phyloP scores from a whole-genome alignment of 106 monocot species.

The Iris macrosiphon region DNA sequence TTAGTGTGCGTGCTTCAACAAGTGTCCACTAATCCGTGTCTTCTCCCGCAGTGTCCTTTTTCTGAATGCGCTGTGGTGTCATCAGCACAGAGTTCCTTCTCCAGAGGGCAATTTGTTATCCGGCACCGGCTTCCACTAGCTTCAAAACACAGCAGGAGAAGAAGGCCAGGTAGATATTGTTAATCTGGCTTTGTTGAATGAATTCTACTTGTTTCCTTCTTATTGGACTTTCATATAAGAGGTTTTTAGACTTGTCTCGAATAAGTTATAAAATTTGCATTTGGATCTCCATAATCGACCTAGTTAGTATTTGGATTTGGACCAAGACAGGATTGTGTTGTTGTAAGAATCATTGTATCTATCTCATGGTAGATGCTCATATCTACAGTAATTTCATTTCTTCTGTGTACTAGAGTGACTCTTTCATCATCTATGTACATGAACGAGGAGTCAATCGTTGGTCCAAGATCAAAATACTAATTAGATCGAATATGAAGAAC shows the following conservation, averaged over 20 bases:
- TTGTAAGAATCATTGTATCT: no score
- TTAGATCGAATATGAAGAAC: no score
- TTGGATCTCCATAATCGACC: background rate
- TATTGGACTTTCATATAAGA: background rate
- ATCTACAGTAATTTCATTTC: no score
- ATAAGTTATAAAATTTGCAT: background rate
- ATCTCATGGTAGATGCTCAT: no score
- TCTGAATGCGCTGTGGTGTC: background rate
- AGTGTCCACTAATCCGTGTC: no score
- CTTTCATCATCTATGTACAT: no score
- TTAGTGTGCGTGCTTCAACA: no score
- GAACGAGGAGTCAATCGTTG: no score
- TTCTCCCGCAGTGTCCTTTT: background rate
- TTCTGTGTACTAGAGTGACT: no score
- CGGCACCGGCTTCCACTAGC: background rate
- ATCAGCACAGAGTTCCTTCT: constrained; percentile 12
- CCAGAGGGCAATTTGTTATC: constrained; percentile 15
- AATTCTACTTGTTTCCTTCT: background rate
- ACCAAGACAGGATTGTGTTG: background rate
- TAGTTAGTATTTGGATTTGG: background rate
- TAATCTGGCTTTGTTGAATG: background rate
- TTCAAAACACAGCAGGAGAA: constrained; percentile 5
- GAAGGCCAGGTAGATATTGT: constrained; percentile 9
- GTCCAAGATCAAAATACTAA: no score
- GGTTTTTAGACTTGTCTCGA: background rate